These are phyloP conservation scores for Tolypocladium guangdongense DNA, from an alignment of 2,329 filamentous ascomycete genomes.

Conservation along the genomic window DNA sequence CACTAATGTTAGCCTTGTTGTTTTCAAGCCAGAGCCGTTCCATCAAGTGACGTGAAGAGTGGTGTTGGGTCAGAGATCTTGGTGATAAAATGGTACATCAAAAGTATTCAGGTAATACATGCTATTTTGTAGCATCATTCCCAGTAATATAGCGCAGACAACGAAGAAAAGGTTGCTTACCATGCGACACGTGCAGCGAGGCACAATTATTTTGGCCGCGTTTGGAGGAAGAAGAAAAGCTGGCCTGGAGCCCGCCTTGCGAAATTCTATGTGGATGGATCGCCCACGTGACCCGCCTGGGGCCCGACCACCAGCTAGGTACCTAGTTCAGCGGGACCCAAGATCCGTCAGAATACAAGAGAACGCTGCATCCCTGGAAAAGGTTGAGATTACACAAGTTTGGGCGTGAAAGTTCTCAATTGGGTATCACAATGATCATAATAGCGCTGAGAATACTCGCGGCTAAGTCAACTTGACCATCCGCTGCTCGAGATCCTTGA, in stretches of 20 bases:
- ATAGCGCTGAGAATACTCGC: background rate
- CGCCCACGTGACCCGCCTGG: background rate
- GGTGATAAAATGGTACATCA: constrained; percentile 54
- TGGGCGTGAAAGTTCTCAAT: background rate
- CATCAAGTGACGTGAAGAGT: constrained; percentile 5
- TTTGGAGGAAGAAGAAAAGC: background rate
- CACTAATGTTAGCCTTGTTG: background rate
- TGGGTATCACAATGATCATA: constrained; percentile 7
- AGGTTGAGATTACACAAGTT: background rate
- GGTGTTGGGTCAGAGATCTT: constrained; percentile 55
- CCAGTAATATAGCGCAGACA: constrained; percentile 10
- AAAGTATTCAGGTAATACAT: constrained; percentile 48
- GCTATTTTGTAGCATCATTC: constrained; percentile 43
- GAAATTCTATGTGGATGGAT: background rate
- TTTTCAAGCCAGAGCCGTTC: constrained; percentile 1
- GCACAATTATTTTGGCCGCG: background rate
- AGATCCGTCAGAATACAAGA: too few species aligned
- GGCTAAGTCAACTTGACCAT: constrained; percentile 45
- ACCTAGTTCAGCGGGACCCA: too few species aligned
- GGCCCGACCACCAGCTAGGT: background rate
- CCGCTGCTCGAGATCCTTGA: constrained; percentile 73
- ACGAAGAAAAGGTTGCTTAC: constrained; percentile 6
- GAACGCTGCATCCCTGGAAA: fast-evolving
- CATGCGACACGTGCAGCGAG: background rate
- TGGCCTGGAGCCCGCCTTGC: background rate